Evolutionary conservation across 75 land plant genomes (phyloP), one percentile per base, ranked within the genome.

Genomic region (Cryptomeria japonica): DNA sequence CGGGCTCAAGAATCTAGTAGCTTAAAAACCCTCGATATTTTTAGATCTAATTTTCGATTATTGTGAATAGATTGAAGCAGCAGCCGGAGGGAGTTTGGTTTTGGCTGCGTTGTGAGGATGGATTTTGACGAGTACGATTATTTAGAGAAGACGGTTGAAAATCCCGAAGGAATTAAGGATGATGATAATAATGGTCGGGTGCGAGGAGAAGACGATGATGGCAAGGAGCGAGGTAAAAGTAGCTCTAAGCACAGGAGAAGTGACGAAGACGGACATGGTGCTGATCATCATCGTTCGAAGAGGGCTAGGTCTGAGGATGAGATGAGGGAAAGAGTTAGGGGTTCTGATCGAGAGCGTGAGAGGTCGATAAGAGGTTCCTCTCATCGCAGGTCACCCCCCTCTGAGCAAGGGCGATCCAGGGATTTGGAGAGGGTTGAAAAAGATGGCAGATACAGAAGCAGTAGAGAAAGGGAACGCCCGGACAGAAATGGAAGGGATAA

Each of bases 101-200:
- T 25, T 64, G 31, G 70, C n/a, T 64, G 70, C 28, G 70, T 64
- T 64, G 31, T 22, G 82, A 14, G n/a, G 37, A 85, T 85, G 86
- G 86, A 85, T 85, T 85, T 85, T 87, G 93, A 92, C 75, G 93
- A 92, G 87, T 89, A 91, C 41, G 93, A 92, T 28, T 92, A 98
- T 91, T 84, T 98, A 58, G 99, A 98, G 93, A 95, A 96, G 90
- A 90, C 98, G 3, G 96, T 96, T 49, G 98, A 97, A 84, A 91
- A 89, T 32, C 84, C 91, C 7, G 94, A 78, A 18, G 73, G 41
- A 56, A 51, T 42, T 36, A 79, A 76, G 61, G 88, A 84, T 5
- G 58, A 70, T 4, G 87, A 55, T 61, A 75, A 36, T 15, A 84
- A 42, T 46, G 86, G 68, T 37, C 82, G 56, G 22, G 36, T 68